A percentile compares a stretch with the other conserved stretches of the same genome.
These are phyloP conservation scores for Penicillium dipodomyicola DNA, from an alignment of 495 filamentous ascomycete species.

Conservation along the genomic window DNA sequence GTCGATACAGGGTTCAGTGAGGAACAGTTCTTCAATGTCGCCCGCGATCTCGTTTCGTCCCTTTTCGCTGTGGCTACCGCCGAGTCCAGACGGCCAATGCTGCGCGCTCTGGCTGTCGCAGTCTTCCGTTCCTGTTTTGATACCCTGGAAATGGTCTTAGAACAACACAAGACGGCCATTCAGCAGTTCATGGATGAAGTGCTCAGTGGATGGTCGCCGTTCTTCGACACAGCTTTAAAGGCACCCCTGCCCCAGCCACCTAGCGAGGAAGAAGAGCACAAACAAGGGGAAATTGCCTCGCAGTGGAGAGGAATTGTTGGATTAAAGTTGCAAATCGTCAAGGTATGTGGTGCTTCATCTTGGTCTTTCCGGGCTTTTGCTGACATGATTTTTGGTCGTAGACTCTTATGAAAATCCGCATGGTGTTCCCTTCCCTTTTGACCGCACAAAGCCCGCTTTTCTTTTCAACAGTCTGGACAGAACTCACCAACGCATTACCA, in stretches of 20 bases:
- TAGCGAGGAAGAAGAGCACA: constrained; percentile 53
- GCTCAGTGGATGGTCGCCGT: constrained; percentile 78
- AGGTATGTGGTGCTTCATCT: constrained; percentile 43
- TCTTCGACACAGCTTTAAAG: constrained; percentile 74
- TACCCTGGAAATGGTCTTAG: constrained; percentile 91
- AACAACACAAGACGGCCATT: constrained; percentile 80
- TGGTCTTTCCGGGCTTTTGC: neutral
- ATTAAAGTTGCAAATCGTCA: constrained; percentile 85
- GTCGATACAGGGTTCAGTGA: constrained; percentile 92
- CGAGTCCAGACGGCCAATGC: constrained; percentile 64
- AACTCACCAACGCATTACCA: constrained; percentile 66
- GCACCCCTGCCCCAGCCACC: constrained; percentile 64
- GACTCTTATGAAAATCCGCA: constrained; percentile 86
- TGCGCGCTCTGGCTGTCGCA: constrained; percentile 79
- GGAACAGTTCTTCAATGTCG: constrained; percentile 87
- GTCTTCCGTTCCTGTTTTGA: constrained; percentile 91
- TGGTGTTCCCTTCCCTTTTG: constrained; percentile 77
- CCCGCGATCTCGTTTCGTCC: constrained; percentile 75
- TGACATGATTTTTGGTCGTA: constrained; percentile 29
- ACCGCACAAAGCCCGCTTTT: constrained; percentile 72
- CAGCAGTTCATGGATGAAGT: constrained; percentile 85
- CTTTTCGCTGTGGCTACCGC: constrained; percentile 80
- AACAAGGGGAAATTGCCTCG: constrained; percentile 44
- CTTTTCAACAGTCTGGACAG: constrained; percentile 84
- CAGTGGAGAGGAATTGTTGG: constrained; percentile 76